Evolutionary conservation across 2,329 filamentous ascomycete species (phyloP), one percentile per base, ranked within the genome.

Genomic region (Aspergillus nomiae): DNA sequence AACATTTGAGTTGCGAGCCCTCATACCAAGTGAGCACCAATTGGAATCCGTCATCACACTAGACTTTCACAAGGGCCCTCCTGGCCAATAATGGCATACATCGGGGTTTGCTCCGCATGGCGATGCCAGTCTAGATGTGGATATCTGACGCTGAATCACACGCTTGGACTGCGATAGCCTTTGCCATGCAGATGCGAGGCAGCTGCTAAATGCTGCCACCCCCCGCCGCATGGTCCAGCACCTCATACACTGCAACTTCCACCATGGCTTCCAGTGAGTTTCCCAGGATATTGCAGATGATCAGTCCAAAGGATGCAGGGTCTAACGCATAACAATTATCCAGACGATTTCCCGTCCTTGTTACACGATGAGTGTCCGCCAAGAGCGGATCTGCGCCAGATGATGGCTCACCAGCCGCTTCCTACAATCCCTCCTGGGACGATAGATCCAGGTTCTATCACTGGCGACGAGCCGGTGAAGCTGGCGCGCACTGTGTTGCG

Each of bases 331-430:
- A 36, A 4, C 10, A 36, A 34, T 6, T 9, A 19, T 24, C 2
- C 28, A 34, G 51, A 54, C 12, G 21, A 32, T 9, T 5, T 32
- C 14, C 4, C 50, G 3, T 36, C 51, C 30, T 26, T n/a, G 32
- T 16, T 28, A 32, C 30, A 32, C 19, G 56, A 61, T 43, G 67
- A 69, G 50, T 64, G 59, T 32, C 67, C 67, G 6, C 62, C 60
- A 26, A 59, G 48, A 16, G 67, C 59, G 2, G 68, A 71, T 50
- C 48, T 74, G 59, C 67, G 61, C 41, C 68, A 64, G 48, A 72
- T 71, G 67, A 64, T 76, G 61, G 59, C 58, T 19, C 53, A 69
- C 43, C 41, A 69, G 9, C 76, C 74, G 0, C 60, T 77, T 4
- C 76, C 76, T 14, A 58, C 51, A 1, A 51, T 70, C 30, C 32